Base-by-base conservation (phyloP, 768 basidiomycete genomes). In the Mycena kentingensis region DNA sequence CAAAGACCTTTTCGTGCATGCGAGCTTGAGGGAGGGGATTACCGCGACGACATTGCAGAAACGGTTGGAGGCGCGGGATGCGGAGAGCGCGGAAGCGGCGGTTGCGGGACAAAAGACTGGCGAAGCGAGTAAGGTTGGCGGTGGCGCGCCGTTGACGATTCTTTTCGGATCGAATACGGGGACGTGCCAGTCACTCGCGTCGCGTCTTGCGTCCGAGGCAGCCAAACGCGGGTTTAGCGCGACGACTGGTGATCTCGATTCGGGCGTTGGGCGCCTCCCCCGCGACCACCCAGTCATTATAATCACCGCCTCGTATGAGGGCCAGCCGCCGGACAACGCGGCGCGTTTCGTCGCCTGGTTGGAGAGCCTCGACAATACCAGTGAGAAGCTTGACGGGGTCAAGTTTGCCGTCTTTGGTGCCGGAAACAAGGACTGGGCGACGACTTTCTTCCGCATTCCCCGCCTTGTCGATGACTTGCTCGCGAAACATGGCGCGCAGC, bases 261-360 rank as follows among this genome's bases (percentile, higher is more conserved):
- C 73, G 1, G 63, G 70, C 3, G 60, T 68, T 1, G 67, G 59
- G 0, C 61, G 68, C 25, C 44, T 78, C 0, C 75, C 77, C 4
- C 73, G 64, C 0, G 75, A 77, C 49, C 72, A 74, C 1, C 77
- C 77, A 1, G 67, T 77, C 4, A 56, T 78, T 12, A 72, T 79
- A 35, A 61, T 77, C 32, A 78, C 77, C 12, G 77, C 78, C 3
- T 76, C 75, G 4, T 80, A 76, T 53, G 78, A 80, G 66, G 78
- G 74, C 28, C 66, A 76, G 61, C 77, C 78, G 8, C 73, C 78
- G 1, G 77, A 79, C 57, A 78, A 80, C 52, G 78, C 77, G 2
- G 70, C 69, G 6, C 68, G 65, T 36, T 79, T 78, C 57, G 69
- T 78, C 13, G 70, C 74, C 29, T 74, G 74, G 69, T 48, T 80